A percentile compares a stretch with the other conserved stretches of the same genome.
phyloP scores from a whole-genome alignment of 805 yeast genomes.

The Novakomyces olei region DNA sequence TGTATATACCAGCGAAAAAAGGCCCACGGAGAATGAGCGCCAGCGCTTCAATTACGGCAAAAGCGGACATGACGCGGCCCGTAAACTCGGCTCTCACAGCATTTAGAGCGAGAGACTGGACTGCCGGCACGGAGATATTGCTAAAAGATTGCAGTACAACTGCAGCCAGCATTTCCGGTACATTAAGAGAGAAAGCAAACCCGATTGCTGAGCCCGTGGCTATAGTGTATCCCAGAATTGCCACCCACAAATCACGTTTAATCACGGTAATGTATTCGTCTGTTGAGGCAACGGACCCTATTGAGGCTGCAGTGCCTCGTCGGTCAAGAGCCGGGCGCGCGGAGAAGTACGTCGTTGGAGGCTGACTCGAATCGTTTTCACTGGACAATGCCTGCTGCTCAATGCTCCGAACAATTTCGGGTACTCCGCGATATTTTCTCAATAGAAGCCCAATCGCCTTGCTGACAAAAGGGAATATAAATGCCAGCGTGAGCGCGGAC shows the following conservation, averaged over 20 bases:
- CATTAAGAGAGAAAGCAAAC: neutral
- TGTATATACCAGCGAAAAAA: neutral
- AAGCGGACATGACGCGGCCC: conserved; percentile 1
- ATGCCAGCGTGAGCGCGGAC: neutral
- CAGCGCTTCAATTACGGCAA: conserved; percentile 2
- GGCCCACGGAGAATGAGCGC: conserved; percentile 2
- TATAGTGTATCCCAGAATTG: neutral
- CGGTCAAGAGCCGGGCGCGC: too few relatives aligned
- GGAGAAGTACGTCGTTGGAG: too few relatives aligned
- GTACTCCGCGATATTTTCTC: neutral
- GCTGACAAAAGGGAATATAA: conserved; percentile 1
- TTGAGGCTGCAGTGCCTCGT: too few relatives aligned
- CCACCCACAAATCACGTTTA: conserved; percentile 2
- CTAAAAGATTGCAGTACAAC: conserved; percentile 1
- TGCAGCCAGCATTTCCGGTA: neutral
- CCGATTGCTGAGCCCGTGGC: neutral
- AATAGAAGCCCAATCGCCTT: neutral
- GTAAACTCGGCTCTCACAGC: neutral
- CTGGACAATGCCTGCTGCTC: too few relatives aligned
- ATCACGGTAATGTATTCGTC: neutral
- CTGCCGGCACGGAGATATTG: conserved; percentile 1
- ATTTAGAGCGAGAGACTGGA: conserved; percentile 2
- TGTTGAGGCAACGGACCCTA: too few relatives aligned
- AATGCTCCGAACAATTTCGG: too few relatives aligned
- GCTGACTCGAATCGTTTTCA: too few relatives aligned